Conservation (phyloP, 805 yeast species). For the Yarrowia yakushimensis region DNA sequence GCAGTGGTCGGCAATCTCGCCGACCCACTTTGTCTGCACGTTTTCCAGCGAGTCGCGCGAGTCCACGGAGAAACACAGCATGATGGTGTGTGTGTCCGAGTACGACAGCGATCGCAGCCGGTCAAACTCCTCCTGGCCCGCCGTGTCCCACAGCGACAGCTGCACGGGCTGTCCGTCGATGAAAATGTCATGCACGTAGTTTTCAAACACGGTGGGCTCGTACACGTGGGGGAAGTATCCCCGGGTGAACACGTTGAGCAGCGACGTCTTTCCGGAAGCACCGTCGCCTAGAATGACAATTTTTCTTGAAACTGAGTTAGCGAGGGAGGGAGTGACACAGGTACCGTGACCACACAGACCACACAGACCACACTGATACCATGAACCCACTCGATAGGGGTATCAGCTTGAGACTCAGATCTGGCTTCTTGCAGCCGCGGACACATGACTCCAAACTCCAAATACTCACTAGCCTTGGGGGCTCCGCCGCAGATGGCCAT, state of each 20-base stretch:
- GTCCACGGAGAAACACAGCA: constrained; percentile 93
- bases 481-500: constrained; percentile 43
- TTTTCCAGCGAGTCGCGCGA: constrained; percentile 91
- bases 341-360: too few species aligned
- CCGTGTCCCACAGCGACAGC: constrained; percentile 95
- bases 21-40: constrained; percentile 95
- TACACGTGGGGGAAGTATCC: constrained; percentile 98
- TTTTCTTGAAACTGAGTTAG: constrained; percentile 69
- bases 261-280: constrained; percentile 97
- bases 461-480: constrained; percentile 41
- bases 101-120: constrained; percentile 87
- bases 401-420: too few species aligned
- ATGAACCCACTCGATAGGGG: too few species aligned
- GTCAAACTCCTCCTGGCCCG: constrained; percentile 98
- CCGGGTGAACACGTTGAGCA: constrained; percentile 89
- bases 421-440: too few species aligned
- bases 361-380: too few species aligned
- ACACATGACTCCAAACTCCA: too few species aligned
- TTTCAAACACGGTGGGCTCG: constrained; percentile 97
- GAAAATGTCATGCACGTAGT: constrained; percentile 94
- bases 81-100: constrained; percentile 93
- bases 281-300: constrained; percentile 96
- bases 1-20: constrained; percentile 94
- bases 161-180: constrained; percentile 92
- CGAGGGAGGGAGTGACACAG: too few species aligned